phyloP scores from a whole-genome alignment of 768 basidiomycete genomes.

The Tricholoma bakamatsutake region DNA sequence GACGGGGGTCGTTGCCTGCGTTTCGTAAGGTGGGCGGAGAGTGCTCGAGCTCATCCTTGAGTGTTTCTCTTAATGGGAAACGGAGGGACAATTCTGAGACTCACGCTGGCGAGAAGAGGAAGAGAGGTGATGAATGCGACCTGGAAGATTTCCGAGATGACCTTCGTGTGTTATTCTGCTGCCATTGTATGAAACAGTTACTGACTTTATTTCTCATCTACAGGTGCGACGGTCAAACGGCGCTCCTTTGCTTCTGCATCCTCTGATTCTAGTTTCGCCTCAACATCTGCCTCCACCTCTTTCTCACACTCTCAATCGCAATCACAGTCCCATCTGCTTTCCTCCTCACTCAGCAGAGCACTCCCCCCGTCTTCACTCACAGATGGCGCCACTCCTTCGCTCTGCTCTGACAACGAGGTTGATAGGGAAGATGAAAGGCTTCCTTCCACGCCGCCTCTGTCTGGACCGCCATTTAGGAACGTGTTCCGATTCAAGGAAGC shows the following conservation, averaged over 20 bases:
- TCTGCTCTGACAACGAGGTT: conserved; percentile 64
- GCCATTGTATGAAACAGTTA: background rate
- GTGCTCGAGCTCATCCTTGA: background rate
- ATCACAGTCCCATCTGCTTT: conserved; percentile 15
- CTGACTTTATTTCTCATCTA: conserved; percentile 2
- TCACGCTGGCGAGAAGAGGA: conserved; percentile 27
- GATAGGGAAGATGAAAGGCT: conserved; percentile 46
- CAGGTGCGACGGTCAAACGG: conserved; percentile 30
- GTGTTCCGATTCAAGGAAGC: conserved; percentile 13
- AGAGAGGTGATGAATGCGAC: conserved; percentile 24
- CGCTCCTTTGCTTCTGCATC: conserved; percentile 22
- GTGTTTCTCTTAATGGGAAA: background rate
- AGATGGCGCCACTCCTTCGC: conserved; percentile 55
- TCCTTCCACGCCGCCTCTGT: conserved; percentile 42
- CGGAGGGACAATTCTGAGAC: background rate
- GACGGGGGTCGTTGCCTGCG: conserved; percentile 5
- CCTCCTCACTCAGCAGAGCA: conserved; percentile 9
- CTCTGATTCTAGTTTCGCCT: conserved; percentile 23
- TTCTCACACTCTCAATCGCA: conserved; percentile 15
- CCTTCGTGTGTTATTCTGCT: conserved; percentile 25
- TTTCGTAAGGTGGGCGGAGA: background rate
- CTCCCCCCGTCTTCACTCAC: conserved; percentile 22
- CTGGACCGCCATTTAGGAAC: conserved; percentile 14
- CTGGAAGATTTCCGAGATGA: conserved; percentile 21
- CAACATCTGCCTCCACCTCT: conserved; percentile 14